Evolutionary conservation across 495 filamentous ascomycete genomes (phyloP).

Genomic region (Podospora pseudocomata): DNA sequence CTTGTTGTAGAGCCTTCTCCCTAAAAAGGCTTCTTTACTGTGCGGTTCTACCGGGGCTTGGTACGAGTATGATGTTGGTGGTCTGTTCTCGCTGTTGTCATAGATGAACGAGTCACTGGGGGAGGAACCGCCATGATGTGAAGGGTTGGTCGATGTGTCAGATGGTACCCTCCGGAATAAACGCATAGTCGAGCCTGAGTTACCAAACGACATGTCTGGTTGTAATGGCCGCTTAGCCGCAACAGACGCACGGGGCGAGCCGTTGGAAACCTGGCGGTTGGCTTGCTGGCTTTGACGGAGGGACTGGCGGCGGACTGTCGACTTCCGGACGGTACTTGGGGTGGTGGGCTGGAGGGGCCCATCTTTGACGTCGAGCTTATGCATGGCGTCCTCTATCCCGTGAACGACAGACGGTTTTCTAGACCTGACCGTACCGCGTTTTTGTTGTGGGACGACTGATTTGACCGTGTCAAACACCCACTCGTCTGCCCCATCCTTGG

Average conservation of each 20-base stretch:
- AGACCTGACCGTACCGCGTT: constrained; percentile 43
- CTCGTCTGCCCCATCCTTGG: constrained; percentile 69
- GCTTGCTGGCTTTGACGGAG: constrained; percentile 24
- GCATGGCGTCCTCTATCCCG: constrained; percentile 54
- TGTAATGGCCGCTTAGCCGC: constrained; percentile 72
- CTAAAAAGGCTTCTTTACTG: constrained; percentile 77
- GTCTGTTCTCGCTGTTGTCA: constrained; percentile 39
- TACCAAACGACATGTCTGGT: constrained; percentile 84
- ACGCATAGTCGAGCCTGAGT: constrained; percentile 80
- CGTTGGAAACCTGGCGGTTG: constrained; percentile 35
- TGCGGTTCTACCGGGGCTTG: constrained; percentile 44
- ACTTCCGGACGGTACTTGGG: constrained; percentile 48
- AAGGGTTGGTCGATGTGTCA: constrained; percentile 52
- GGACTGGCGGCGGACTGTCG: constrained; percentile 51
- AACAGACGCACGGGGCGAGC: constrained; percentile 47
- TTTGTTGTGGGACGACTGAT: constrained; percentile 45
- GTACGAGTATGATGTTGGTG: constrained; percentile 24
- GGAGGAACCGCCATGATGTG: constrained; percentile 32
- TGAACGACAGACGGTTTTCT: constrained; percentile 52
- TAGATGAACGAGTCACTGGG: constrained; percentile 30
- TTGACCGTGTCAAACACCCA: constrained; percentile 99
- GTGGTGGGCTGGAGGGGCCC: constrained; percentile 50
- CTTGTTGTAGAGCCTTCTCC: constrained; percentile 73
- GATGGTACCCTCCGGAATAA: constrained; percentile 83
- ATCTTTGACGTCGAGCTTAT: constrained; percentile 58